These are phyloP conservation scores for Camelina neglecta DNA, from an alignment of 345 rosid genomes.

Conservation along the genomic window DNA sequence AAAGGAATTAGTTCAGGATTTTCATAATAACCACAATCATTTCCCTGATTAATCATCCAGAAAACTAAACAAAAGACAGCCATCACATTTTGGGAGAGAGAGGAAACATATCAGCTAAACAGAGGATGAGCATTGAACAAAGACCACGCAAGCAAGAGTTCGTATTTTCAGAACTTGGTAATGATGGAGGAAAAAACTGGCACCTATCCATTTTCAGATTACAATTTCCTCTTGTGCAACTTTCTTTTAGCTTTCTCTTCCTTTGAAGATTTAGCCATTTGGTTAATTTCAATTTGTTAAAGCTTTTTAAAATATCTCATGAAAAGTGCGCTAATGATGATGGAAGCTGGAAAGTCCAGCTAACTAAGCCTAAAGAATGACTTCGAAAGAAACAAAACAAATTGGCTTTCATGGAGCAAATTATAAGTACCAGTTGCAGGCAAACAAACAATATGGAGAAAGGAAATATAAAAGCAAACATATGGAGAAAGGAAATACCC, in stretches of 20 bases:
- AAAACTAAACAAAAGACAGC: constrained; percentile 13
- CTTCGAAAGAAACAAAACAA: constrained; percentile 17
- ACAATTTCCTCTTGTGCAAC: constrained; percentile 9
- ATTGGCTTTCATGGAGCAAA: constrained; percentile 26
- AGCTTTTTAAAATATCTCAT: constrained; percentile 10
- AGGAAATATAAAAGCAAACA: constrained; percentile 56
- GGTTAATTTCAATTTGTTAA: not conserved
- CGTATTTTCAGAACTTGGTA: constrained; percentile 5
- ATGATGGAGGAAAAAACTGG: not conserved
- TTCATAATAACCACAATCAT: constrained; percentile 24
- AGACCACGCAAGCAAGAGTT: constrained; percentile 20
- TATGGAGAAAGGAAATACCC: constrained; percentile 74
- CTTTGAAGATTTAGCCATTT: not conserved
- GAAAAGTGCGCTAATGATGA: constrained; percentile 17
- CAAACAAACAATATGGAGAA: constrained; percentile 37
- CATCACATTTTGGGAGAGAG: constrained; percentile 29
- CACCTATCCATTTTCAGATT: constrained; percentile 1
- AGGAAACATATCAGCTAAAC: constrained; percentile 28
- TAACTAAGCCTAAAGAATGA: constrained; percentile 34
- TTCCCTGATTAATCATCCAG: constrained; percentile 25
- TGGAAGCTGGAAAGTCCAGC: constrained; percentile 21
- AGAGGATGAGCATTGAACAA: constrained; percentile 8
- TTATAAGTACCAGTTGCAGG: not conserved
- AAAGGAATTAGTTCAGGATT: constrained; percentile 61
- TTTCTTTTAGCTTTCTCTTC: constrained; percentile 5